Evolutionary conservation across 192 early-diverging fungal genomes (phyloP), one percentile per base, ranked within the genome.

Genomic region (Entomortierella lignicola): DNA sequence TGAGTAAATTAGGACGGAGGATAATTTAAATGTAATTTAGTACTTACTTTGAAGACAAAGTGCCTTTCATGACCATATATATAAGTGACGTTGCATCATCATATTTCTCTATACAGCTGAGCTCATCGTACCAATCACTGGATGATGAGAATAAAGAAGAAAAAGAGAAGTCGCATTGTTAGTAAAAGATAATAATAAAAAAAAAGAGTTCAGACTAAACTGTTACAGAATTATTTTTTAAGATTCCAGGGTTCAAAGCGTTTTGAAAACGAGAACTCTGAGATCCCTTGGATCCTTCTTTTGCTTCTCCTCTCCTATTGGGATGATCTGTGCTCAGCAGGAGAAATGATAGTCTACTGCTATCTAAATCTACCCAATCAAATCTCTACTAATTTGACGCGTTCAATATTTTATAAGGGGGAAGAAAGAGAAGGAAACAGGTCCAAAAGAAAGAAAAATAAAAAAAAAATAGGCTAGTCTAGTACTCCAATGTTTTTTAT

Each of bases 51-150:
- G 75, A 62, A 17, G 75, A 70, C 12, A 79, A 23, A 1, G 75
- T 70, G 17, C 75, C 50, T 23, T 79, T 79, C 75, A 79, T 79
- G 8, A 79, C 75, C 68, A 79, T 79, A 43, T 79, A 79, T 56
- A 79, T 60, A 26, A 79, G 68, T 4, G 39, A 30, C 8, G 75
- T 79, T 17, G 62, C n/a, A 15, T 79, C 67, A 63, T 79, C 68
- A 55, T 79, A 79, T 8, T 61, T 58, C 56, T 79, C 75, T 20
- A 79, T 41, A 26, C 60, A 68, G 68, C 68, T 70, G 54, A 79
- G 39, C 34, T 79, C 75, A 60, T 79, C 68, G 25, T 79, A 79
- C 75, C 75, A 79, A n/a, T 79, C 75, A 42, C 75, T 79, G n/a
- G n/a, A n/a, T n/a, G n/a, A n/a, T n/a, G n/a, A n/a, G n/a, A n/a